phyloP scores from a whole-genome alignment of 352 stramenopile species.

The Elongisporangium senticosum region DNA sequence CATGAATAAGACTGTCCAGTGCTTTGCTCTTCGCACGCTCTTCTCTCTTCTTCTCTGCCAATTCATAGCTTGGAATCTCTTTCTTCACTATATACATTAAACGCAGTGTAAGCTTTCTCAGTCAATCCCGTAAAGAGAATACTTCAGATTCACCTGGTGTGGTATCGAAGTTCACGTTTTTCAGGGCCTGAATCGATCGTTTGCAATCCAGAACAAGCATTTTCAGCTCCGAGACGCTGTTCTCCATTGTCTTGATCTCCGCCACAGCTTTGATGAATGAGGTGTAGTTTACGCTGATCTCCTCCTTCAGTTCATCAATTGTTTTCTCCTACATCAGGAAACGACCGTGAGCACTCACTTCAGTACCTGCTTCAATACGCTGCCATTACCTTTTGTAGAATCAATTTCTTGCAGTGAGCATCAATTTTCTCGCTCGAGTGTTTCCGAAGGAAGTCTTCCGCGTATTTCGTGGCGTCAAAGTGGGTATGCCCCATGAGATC shows the following conservation, averaged over 20 bases:
- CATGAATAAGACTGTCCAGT: slow-evolving; percentile 55
- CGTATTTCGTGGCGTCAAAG: slow-evolving; percentile 72
- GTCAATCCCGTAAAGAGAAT: not conserved
- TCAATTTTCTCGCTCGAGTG: slow-evolving; percentile 74
- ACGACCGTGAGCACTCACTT: not conserved
- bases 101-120: not conserved
- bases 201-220: slow-evolving; percentile 70
- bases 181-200: slow-evolving; percentile 53
- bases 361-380: slow-evolving; percentile 1
- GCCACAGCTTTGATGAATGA: slow-evolving; percentile 68
- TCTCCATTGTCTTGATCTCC: slow-evolving; percentile 83
- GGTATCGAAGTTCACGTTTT: slow-evolving; percentile 41
- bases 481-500: slow-evolving; percentile 65
- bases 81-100: slow-evolving; percentile 27
- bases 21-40: slow-evolving; percentile 40
- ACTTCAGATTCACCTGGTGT: slow-evolving; percentile 21
- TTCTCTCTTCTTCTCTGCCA: slow-evolving; percentile 40
- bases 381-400: slow-evolving; percentile 53
- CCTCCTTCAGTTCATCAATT: slow-evolving; percentile 78
- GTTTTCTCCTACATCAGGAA: slow-evolving; percentile 49
- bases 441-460: slow-evolving; percentile 72
- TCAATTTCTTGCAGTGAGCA: slow-evolving; percentile 63
- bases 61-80: slow-evolving; percentile 25
- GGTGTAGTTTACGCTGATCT: slow-evolving; percentile 79
- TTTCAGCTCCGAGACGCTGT: slow-evolving; percentile 79